phyloP scores from a whole-genome alignment of 345 rosid species.

The Acer campestre region DNA sequence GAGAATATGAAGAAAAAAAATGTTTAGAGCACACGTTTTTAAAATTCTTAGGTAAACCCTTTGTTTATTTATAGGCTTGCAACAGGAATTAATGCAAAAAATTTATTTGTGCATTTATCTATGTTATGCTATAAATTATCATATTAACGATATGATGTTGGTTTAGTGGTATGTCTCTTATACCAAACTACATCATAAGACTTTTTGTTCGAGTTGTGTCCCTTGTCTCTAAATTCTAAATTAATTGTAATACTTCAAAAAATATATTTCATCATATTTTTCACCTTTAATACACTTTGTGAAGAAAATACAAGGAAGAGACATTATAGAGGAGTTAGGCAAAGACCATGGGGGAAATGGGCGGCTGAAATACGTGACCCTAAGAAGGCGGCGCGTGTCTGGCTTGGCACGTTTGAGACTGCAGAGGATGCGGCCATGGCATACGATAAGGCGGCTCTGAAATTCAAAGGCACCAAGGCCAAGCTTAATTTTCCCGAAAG shows the following conservation, averaged over 20 bases:
- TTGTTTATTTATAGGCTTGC: no score
- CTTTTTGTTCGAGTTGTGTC: no score
- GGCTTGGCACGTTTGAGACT: conserved; percentile 92
- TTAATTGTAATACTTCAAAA: no score
- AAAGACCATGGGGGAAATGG: conserved; percentile 99
- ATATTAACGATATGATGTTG: no score
- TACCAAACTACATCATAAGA: no score
- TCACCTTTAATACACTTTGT: conserved; percentile 5
- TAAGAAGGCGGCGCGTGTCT: conserved; percentile 68
- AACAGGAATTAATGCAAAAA: no score
- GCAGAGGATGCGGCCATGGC: conserved; percentile 94
- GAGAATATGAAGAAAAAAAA: no score
- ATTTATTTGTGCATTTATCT: no score
- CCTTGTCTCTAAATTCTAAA: no score
- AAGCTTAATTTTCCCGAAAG: conserved; percentile 90
- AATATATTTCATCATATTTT: background rate
- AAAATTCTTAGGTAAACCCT: no score
- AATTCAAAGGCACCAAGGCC: conserved; percentile 93
- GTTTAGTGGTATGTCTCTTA: no score
- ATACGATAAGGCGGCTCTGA: conserved; percentile 84
- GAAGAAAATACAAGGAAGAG: conserved; percentile 60
- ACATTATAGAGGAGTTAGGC: conserved; percentile 94
- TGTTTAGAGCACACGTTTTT: background rate
- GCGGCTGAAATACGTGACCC: conserved; percentile 96
- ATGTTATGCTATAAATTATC: no score